Conservation (phyloP, 2,329 filamentous ascomycete genomes). For the Furcasterigmium furcatum region DNA sequence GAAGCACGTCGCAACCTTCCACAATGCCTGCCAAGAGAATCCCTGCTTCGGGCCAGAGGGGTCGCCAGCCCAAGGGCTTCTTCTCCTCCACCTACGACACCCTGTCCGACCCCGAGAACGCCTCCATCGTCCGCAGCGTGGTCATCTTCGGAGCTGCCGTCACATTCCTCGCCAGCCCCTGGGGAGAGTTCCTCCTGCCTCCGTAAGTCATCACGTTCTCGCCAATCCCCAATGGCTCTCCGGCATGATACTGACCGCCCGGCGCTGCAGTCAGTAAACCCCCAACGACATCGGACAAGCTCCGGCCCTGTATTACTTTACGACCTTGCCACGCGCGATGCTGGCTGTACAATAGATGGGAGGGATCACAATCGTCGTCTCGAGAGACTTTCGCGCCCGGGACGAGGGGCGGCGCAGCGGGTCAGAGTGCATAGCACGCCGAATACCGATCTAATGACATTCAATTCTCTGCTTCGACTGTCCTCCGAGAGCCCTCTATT, state of each 20-base stretch:
- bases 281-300: background rate
- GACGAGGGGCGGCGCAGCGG: too few relatives aligned
- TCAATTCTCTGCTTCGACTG: background rate
- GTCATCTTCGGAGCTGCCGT: slow-evolving; percentile 64
- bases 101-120: slow-evolving; percentile 65
- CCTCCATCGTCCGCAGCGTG: slow-evolving; percentile 64
- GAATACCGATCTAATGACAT: background rate
- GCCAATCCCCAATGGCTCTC: too few relatives aligned
- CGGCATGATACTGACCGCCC: too few relatives aligned
- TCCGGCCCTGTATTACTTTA: slow-evolving; percentile 2
- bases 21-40: slow-evolving; percentile 65
- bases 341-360: slow-evolving; percentile 12
- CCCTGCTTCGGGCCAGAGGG: slow-evolving; percentile 25
- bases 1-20: slow-evolving; percentile 8
- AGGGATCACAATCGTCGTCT: slow-evolving; percentile 2
- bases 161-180: slow-evolving; percentile 64
- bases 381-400: background rate
- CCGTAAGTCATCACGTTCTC: too few relatives aligned
- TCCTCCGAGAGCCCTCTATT: background rate
- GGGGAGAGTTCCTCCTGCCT: slow-evolving; percentile 65
- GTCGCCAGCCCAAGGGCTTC: slow-evolving; percentile 47
- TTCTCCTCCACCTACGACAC: slow-evolving; percentile 57
- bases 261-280: slow-evolving; percentile 9
- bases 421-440: background rate
- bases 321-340: slow-evolving; percentile 8